Evolutionary conservation across 108 stramenopile species (phyloP).

Genomic region (Fragilaria crotonensis): DNA sequence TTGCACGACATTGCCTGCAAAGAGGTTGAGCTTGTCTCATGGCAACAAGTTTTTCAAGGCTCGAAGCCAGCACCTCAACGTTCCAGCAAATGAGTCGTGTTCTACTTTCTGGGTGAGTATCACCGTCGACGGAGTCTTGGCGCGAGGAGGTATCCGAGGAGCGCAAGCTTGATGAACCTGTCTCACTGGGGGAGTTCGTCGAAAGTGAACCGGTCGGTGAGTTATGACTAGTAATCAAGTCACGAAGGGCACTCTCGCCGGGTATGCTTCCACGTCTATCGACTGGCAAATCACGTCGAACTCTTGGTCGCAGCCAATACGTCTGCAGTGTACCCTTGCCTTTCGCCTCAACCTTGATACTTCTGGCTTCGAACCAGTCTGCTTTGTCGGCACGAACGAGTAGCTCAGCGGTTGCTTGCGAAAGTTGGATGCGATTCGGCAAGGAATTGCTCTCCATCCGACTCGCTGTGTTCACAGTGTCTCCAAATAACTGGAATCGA

Average conservation of each 20-base stretch:
- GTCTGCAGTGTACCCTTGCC: conserved; percentile 14
- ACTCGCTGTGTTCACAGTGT: conserved; percentile 20
- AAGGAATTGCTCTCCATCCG: conserved; percentile 19
- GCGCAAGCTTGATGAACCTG: too few relatives aligned
- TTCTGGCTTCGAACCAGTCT: conserved; percentile 11
- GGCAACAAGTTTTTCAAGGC: conserved; percentile 19
- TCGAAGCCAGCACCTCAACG: conserved; percentile 19
- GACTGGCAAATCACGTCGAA: too few relatives aligned
- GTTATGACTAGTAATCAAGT: too few relatives aligned
- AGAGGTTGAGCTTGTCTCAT: conserved; percentile 7
- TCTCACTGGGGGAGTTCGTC: too few relatives aligned
- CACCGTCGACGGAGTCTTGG: too few relatives aligned
- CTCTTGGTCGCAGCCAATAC: neutral
- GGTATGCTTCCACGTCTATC: too few relatives aligned
- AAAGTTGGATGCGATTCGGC: conserved; percentile 17
- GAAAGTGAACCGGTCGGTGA: too few relatives aligned
- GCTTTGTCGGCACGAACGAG: conserved; percentile 12
- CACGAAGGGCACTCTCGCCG: too few relatives aligned
- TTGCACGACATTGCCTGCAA: too few relatives aligned
- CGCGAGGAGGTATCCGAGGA: too few relatives aligned
- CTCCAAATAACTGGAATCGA: conserved; percentile 25
- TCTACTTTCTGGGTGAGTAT: too few relatives aligned
- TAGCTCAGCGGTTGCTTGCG: conserved; percentile 17
- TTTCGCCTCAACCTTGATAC: conserved; percentile 17
- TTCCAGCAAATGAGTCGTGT: conserved; percentile 30